Evolutionary conservation across 306 rosid genomes (phyloP), one percentile per base, ranked within the genome.

Genomic region (Inga oerstediana): DNA sequence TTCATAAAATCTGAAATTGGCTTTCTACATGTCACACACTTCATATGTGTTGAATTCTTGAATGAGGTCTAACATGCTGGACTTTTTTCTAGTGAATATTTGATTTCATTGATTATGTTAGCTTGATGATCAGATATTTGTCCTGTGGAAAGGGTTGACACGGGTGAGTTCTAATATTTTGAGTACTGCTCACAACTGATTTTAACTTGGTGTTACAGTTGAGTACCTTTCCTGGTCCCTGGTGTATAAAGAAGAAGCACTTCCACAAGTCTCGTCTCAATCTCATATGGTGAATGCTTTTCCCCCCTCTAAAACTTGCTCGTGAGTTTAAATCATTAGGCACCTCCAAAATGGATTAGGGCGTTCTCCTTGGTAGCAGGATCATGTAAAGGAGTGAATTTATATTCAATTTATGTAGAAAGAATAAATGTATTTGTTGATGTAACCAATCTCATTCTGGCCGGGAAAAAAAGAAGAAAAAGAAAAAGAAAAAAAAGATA

Each of bases 191-290:
- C 74, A 30, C 43, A 10, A 24, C 51, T 65, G 76, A 78, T 64
- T 65, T 32, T 73, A 72, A 49, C 49, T 76, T 82, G 43, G 43
- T 75, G 52, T 81, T 80, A 52, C 91, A 96, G 98, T 76, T 92
- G 85, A 96, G 99, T 90, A 92, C 97, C 66, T 96, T 93, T 86
- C 97, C 94, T 13, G 86, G 91, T 69, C 82, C 87, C 39, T 93
- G 97, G 99, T 94, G 99, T 84, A 24, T 90, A 51, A 92, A 85
- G 41, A 96, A 87, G 89, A 92, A 89, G 81, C 92, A 89, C 78
- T 93, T 90, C 73, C 85, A 87, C 39, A 92, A 93, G 85, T 86
- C 97, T 51, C 87, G 86, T 74, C 82, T 76, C 86, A 88, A 58
- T 83, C 91, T 87, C 80, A 76, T 80, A 24, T 91, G 94, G 93